These are phyloP conservation scores for Wickerhamomyces subpelliculosus DNA, from an alignment of 805 yeast species.

Conservation along the genomic window DNA sequence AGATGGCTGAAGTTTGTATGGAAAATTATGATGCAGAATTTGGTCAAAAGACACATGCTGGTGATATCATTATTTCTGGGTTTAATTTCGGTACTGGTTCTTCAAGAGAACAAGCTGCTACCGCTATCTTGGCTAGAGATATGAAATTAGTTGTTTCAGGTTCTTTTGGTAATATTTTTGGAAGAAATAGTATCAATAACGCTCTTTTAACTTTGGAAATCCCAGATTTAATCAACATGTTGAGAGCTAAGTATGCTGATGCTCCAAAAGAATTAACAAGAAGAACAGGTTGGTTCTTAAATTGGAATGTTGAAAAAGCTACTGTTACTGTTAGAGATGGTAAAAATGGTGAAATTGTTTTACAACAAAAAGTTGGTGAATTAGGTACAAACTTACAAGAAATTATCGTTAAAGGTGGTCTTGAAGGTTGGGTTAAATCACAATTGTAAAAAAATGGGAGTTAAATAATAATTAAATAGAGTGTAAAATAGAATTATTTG, in stretches of 20 bases:
- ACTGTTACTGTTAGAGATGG: constrained; percentile 72
- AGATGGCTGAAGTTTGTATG: constrained; percentile 99
- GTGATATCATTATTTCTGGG: constrained; percentile 89
- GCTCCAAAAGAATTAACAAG: constrained; percentile 68
- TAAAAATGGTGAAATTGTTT: constrained; percentile 43
- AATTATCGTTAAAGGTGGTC: constrained; percentile 93
- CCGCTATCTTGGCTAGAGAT: constrained; percentile 92
- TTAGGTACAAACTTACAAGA: constrained; percentile 94
- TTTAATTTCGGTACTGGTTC: constrained; percentile 98
- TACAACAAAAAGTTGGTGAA: constrained; percentile 90
- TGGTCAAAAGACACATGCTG: constrained; percentile 69
- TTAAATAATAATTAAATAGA: not conserved
- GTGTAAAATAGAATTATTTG: not conserved
- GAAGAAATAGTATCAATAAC: constrained; percentile 93
- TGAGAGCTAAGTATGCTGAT: constrained; percentile 60
- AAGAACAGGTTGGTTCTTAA: constrained; percentile 90
- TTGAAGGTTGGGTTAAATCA: constrained; percentile 95
- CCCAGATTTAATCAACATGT: constrained; percentile 73
- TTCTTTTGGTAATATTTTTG: constrained; percentile 94
- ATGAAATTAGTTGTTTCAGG: constrained; percentile 93
- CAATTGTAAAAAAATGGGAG: constrained; percentile 33
- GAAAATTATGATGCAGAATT: constrained; percentile 95
- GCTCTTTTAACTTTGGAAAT: constrained; percentile 91
- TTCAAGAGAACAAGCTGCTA: constrained; percentile 98
- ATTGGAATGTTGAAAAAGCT: constrained; percentile 88